phyloP scores from a whole-genome alignment of 139 green algal species.

The Closterium sp. region DNA sequence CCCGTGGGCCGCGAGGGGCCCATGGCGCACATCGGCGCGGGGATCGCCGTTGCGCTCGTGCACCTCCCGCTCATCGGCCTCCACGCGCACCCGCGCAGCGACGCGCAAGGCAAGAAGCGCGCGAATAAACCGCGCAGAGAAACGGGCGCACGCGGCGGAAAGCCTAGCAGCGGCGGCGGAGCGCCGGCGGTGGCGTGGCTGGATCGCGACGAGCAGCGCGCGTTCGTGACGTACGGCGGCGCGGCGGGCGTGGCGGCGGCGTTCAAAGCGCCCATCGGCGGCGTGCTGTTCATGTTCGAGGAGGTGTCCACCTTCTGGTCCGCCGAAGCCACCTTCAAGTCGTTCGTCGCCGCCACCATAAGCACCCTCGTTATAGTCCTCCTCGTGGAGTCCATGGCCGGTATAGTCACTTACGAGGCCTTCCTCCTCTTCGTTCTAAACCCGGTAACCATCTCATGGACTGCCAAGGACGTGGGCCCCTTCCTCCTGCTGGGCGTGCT shows the following conservation, averaged over 20 bases:
- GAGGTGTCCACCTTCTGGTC: slow-evolving; percentile 74
- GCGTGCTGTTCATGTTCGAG: slow-evolving; percentile 89
- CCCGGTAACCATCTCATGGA: background rate
- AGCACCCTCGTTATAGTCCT: background rate
- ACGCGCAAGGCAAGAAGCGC: background rate
- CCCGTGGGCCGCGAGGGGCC: slow-evolving; percentile 77
- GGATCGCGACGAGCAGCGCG: background rate
- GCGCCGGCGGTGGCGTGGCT: background rate
- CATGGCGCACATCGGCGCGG: slow-evolving; percentile 87
- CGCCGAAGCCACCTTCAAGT: slow-evolving; percentile 4
- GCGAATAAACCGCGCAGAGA: background rate
- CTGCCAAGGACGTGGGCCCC: background rate
- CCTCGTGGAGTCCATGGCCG: background rate
- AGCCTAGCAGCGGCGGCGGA: background rate
- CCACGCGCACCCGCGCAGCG: background rate
- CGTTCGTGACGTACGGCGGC: slow-evolving; percentile 77
- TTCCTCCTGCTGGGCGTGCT: background rate
- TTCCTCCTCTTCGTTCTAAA: background rate
- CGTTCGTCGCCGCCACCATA: background rate
- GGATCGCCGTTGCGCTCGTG: slow-evolving; percentile 56
- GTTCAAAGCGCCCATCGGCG: slow-evolving; percentile 86
- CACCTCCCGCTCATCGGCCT: background rate
- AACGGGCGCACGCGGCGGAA: background rate
- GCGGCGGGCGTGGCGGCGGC: slow-evolving; percentile 77
- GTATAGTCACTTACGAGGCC: background rate